Evolutionary conservation across 2,329 filamentous ascomycete species (phyloP), one percentile per base, ranked within the genome.

Genomic region (Huntiella savannae): DNA sequence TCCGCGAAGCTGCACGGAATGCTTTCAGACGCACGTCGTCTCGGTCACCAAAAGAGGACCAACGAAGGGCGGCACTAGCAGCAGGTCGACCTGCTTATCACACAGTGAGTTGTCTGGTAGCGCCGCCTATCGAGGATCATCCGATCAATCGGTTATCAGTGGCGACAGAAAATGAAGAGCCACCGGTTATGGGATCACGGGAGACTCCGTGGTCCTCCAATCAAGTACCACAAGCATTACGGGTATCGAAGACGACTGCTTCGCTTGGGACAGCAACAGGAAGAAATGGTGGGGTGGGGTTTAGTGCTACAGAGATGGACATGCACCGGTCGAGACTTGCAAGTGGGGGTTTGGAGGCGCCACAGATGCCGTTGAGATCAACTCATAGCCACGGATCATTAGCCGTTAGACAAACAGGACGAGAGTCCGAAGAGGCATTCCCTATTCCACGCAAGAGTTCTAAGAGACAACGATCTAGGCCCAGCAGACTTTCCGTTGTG

Each of bases 361-460:
- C 39, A 36, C 19, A 4, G 33, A 41, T 36, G 4, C n/a, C 28
- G 4, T 33, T 49, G n/a, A 34, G 42, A 36, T 45, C 47, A n/a
- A 33, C 43, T n/a, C 28, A 40, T 33, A 49, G 47, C 42, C 47
- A 49, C 33, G 35, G 47, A 7, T 33, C 36, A 28, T 33, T 49
- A 10, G 16, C 33, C 17, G 42, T 49, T 11, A 33, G 44, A 10
- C 11, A 22, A 15, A 38, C 41, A 15, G 41, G 41, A 13, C 40
- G 37, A 12, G 11, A 37, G 10, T 41, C 39, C 16, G 13, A 15
- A 2, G 37, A 49, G 15, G 33, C 37, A 8, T 49, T 49, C 36
- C 36, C 33, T 12, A 49, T 49, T 15, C 47, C 47, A 11, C 47
- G 47, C 32, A 49, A 49, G 19, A 49, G 47, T 37, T 49, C 47